Percentiles rank a stretch among this genome's conserved stretches.
These are phyloP conservation scores for Phytophthora pseudosyringae DNA, from an alignment of 352 stramenopile genomes.

Conservation along the genomic window DNA sequence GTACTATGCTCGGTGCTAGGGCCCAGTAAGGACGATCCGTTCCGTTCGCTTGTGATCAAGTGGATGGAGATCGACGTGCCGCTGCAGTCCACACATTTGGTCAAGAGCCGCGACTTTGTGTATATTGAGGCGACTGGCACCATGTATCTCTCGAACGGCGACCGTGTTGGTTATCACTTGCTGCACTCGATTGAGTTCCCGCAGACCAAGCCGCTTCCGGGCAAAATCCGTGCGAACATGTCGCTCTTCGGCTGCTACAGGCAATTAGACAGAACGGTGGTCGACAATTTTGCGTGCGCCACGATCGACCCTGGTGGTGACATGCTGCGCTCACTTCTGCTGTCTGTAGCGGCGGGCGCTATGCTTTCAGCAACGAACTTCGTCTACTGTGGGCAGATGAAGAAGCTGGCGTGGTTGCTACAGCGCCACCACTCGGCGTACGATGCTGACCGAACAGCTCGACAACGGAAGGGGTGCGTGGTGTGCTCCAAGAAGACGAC, in stretches of 20 bases:
- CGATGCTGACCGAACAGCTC: background rate
- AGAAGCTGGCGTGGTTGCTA: conserved; percentile 57
- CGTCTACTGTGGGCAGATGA: conserved; percentile 59
- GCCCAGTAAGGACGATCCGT: conserved; percentile 30
- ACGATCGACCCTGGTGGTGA: conserved; percentile 34
- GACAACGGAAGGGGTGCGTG: conserved; percentile 10
- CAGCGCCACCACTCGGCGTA: conserved; percentile 20
- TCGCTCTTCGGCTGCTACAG: conserved; percentile 49
- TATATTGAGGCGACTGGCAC: conserved; percentile 44
- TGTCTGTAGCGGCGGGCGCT: conserved; percentile 26
- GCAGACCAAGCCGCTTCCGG: conserved; percentile 37
- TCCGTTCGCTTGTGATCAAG: conserved; percentile 36
- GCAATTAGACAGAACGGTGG: conserved; percentile 34
- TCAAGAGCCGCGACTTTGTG: conserved; percentile 40
- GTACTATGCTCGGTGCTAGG: conserved; percentile 26
- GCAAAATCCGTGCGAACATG: conserved; percentile 40
- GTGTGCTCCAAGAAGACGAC: conserved; percentile 34
- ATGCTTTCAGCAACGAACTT: conserved; percentile 40
- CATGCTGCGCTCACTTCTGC: conserved; percentile 33
- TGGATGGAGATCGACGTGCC: conserved; percentile 38
- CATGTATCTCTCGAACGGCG: conserved; percentile 19
- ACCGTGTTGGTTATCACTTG: conserved; percentile 42
- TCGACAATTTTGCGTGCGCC: conserved; percentile 43
- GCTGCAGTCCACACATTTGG: conserved; percentile 14
- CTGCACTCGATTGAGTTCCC: conserved; percentile 52